Percentiles rank a stretch among this genome's conserved stretches.
Conservation (phyloP, 176 grass and related monocot species). For the Phoenix dactylifera region DNA sequence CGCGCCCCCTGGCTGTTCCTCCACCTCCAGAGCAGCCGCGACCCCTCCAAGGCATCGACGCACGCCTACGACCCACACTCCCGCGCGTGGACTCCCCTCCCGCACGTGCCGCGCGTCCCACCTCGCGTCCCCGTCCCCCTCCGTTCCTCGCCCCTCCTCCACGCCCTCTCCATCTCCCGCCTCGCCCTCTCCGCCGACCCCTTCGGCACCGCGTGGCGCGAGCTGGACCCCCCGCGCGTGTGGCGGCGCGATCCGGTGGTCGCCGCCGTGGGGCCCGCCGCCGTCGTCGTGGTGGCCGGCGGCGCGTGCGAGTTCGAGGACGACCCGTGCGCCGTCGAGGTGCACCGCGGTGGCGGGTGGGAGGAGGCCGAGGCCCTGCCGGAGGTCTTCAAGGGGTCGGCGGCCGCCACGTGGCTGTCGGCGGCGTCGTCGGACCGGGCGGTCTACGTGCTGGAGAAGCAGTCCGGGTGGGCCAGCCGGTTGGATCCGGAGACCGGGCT, state of each 20-base stretch:
- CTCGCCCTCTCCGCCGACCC: constrained; percentile 26
- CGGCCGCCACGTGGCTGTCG: constrained; percentile 62
- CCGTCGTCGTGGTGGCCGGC: constrained; percentile 46
- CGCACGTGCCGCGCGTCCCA: background rate
- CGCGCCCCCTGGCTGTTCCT: constrained; percentile 64
- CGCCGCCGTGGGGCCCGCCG: constrained; percentile 45
- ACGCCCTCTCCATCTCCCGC: constrained; percentile 10
- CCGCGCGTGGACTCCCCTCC: constrained; percentile 17
- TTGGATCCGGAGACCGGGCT: constrained; percentile 53
- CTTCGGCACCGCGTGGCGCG: constrained; percentile 28
- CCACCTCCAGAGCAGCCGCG: constrained; percentile 26
- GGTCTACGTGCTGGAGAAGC: constrained; percentile 48
- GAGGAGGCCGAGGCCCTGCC: constrained; percentile 53
- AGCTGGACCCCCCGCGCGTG: constrained; percentile 28
- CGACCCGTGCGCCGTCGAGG: constrained; percentile 45
- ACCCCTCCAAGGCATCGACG: constrained; percentile 42
- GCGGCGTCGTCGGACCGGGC: constrained; percentile 33
- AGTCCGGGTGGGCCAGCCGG: constrained; percentile 43
- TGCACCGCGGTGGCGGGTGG: constrained; percentile 33
- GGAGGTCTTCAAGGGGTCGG: constrained; percentile 28
- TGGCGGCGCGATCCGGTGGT: constrained; percentile 69
- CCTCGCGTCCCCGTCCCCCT: constrained; percentile 27
- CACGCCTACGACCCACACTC: constrained; percentile 27
- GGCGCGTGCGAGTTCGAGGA: constrained; percentile 64
- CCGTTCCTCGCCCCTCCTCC: constrained; percentile 29